Evolutionary conservation across 2,329 filamentous ascomycete species (phyloP), one percentile per base, ranked within the genome.

Genomic region (Hypoxylon sp.): DNA sequence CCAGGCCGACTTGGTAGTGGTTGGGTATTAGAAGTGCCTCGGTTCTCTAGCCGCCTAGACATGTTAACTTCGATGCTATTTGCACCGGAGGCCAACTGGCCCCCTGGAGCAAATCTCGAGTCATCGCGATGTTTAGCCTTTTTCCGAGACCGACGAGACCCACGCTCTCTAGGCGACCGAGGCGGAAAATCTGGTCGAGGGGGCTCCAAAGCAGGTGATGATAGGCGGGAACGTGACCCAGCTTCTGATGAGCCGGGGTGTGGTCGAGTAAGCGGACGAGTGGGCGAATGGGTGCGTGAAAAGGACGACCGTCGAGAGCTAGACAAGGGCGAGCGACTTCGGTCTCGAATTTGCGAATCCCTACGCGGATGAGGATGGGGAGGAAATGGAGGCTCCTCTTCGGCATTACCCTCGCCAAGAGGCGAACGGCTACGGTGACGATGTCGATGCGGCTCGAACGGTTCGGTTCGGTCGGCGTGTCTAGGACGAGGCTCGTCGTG

Each of bases 1-100:
- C 78, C 74, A 17, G 79, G 70, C 68, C 82, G 82, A 41, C 76
- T 72, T 21, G 78, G 65, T n/a, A 74, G 71, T 25, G 69, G 61
- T 52, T 77, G 75, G 38, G 73, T 67, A 55, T 80, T 79, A 60
- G 80, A 81, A 41, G 79, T 78, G 30, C 81, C 80, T 46, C 84
- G 79, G 13, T 81, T 80, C 17, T 78, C 76, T 32, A 67, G 67
- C 61, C 76, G 70, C 49, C 76, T 67, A 6, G 79, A 77, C 82
- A 86, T 84, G 32, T 84, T 84, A 63, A 85, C 83, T 72, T 87
- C 84, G 41, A 84, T 77, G 53, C 84, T 85, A 11, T 85, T 84
- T 10, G 83, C 80, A 17, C 83, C 83, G 17, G 85, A 83, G 48
- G 80, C 79, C 50, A 80, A 75, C 57, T 79, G 76, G 17, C 75